These are phyloP conservation scores for Aspergillus nanangensis DNA, from an alignment of 495 filamentous ascomycete genomes.

Conservation along the genomic window DNA sequence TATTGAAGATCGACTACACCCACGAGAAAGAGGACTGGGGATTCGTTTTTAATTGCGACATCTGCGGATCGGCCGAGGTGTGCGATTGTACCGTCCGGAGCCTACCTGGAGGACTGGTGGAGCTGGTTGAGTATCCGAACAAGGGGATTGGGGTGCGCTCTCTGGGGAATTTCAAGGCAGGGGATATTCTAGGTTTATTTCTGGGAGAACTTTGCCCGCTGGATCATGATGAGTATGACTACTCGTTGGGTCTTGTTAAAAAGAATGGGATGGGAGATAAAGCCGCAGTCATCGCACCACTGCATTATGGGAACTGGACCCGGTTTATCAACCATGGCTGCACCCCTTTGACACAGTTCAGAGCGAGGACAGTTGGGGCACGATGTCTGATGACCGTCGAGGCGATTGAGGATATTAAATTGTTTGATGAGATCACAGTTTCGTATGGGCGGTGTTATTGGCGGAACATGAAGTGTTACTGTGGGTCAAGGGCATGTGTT, in stretches of 20 bases:
- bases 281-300: slow-evolving; percentile 2
- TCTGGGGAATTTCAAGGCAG: slow-evolving; percentile 19
- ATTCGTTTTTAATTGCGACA: too few relatives aligned
- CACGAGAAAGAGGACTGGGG: neutral
- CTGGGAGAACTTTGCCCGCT: slow-evolving; percentile 22
- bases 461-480: neutral
- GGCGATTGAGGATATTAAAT: slow-evolving; percentile 20
- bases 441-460: slow-evolving; percentile 29
- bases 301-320: slow-evolving; percentile 47
- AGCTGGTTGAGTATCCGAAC: slow-evolving; percentile 25
- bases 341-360: slow-evolving; percentile 39
- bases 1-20: too few relatives aligned
- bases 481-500: slow-evolving; percentile 13
- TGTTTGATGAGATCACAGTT: slow-evolving; percentile 32
- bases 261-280: too few relatives aligned
- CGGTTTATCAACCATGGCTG: slow-evolving; percentile 76
- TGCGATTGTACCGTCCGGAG: slow-evolving; percentile 17
- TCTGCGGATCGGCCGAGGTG: slow-evolving; percentile 8
- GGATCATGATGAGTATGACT: too few relatives aligned
- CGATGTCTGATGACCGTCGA: slow-evolving; percentile 14
- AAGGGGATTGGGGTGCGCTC: slow-evolving; percentile 32
- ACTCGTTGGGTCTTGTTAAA: too few relatives aligned
- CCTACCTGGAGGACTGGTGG: slow-evolving; percentile 20
- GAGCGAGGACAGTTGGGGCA: slow-evolving; percentile 16
- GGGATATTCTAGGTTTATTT: slow-evolving; percentile 27